phyloP scores from a whole-genome alignment of 2,329 filamentous ascomycete genomes.

The Fusarium equiseti region DNA sequence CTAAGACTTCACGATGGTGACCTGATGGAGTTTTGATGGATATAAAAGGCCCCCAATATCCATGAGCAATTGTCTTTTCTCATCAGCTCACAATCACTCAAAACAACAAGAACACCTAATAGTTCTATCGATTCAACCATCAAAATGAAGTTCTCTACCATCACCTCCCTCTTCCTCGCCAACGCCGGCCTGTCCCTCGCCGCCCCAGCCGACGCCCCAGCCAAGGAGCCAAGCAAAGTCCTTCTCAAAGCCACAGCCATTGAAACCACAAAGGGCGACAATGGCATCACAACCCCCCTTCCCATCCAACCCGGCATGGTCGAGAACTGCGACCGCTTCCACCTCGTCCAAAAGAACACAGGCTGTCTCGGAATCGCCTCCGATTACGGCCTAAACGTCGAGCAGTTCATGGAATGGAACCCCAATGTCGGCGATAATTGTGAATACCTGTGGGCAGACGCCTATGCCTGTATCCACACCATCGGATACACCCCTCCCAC shows the following conservation, averaged over 20 bases:
- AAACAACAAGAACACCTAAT: accelerated
- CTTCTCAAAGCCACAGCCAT: constrained; percentile 12
- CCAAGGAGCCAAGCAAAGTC: neutral
- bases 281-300: constrained; percentile 16
- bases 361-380: neutral
- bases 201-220: neutral
- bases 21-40: neutral
- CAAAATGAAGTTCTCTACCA: constrained; percentile 14
- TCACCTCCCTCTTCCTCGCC: neutral
- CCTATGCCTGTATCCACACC: constrained; percentile 9
- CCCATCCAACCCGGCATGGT: constrained; percentile 30
- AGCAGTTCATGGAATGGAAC: constrained; percentile 20
- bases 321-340: constrained; percentile 10
- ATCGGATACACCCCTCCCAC: constrained; percentile 1
- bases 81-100: neutral
- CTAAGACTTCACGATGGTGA: neutral
- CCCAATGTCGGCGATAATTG: neutral
- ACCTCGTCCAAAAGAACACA: neutral
- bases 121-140: accelerated
- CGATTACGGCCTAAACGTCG: neutral
- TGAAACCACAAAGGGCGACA: neutral
- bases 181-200: neutral
- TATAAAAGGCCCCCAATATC: neutral
- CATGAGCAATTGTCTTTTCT: accelerated
- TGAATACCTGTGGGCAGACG: constrained; percentile 6